phyloP scores from a whole-genome alignment of 106 monocot species.

The Narthecium ossifragum region DNA sequence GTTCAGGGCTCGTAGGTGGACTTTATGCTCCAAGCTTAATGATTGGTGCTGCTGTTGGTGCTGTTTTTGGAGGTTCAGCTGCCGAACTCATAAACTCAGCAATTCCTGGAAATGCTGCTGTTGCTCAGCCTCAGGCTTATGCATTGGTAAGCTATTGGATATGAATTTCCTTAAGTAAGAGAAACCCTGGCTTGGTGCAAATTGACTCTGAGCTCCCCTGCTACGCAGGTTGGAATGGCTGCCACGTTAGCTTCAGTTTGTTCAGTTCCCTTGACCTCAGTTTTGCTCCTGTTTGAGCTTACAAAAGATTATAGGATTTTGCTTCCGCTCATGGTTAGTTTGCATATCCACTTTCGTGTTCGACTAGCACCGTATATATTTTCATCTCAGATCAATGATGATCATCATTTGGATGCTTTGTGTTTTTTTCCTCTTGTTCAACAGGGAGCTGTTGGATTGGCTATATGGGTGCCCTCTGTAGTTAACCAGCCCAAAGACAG shows the following conservation, averaged over 20 bases:
- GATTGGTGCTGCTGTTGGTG: conserved; percentile 99
- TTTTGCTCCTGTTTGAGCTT: conserved; percentile 93
- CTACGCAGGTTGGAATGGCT: conserved; percentile 96
- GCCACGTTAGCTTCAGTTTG: conserved; percentile 97
- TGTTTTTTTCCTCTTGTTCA: neutral
- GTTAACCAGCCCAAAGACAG: conserved; percentile 56
- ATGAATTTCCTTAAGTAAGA: too few relatives aligned
- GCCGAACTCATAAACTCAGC: conserved; percentile 92
- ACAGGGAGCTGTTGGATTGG: conserved; percentile 98
- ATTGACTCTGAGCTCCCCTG: conserved; percentile 6
- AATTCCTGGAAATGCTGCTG: conserved; percentile 90
- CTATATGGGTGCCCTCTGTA: conserved; percentile 99
- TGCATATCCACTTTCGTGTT: neutral
- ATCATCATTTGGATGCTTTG: neutral
- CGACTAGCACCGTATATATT: neutral
- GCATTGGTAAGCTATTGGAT: conserved; percentile 68
- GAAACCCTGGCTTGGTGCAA: too few relatives aligned
- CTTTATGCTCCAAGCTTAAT: conserved; percentile 99
- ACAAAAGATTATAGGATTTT: conserved; percentile 98
- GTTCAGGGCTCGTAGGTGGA: conserved; percentile 98
- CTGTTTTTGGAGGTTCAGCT: conserved; percentile 98
- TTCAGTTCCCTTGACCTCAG: conserved; percentile 98
- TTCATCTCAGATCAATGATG: neutral
- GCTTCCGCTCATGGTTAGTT: conserved; percentile 91
- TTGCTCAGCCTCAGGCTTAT: conserved; percentile 99